These are phyloP conservation scores for Penicillium bialowiezense DNA, from an alignment of 495 filamentous ascomycete species.

Conservation along the genomic window DNA sequence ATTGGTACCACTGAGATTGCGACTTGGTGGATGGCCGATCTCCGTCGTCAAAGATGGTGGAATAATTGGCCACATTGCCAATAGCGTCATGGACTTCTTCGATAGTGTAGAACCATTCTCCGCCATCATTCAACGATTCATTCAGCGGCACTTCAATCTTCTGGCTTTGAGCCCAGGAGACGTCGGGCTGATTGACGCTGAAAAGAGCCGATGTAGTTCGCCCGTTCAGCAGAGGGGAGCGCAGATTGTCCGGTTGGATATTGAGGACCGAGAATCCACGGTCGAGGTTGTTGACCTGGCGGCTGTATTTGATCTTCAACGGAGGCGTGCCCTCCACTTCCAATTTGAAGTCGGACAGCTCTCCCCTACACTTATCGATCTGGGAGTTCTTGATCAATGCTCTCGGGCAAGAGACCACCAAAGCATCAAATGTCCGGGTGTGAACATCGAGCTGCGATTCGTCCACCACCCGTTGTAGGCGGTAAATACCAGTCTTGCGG, in stretches of 20 bases:
- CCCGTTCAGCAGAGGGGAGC: constrained; percentile 65
- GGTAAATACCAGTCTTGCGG: constrained; percentile 83
- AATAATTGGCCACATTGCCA: constrained; percentile 83
- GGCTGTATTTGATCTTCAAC: constrained; percentile 87
- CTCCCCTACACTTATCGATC: constrained; percentile 71
- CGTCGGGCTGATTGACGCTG: constrained; percentile 50
- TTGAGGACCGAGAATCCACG: constrained; percentile 80
- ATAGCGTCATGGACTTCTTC: constrained; percentile 88
- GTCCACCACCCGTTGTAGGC: constrained; percentile 79
- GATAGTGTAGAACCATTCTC: constrained; percentile 83
- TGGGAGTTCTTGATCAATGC: constrained; percentile 64
- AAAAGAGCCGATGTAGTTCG: constrained; percentile 54
- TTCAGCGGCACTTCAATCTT: constrained; percentile 76
- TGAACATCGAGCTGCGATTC: constrained; percentile 92
- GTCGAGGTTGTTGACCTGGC: constrained; percentile 72
- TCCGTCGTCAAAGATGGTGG: constrained; percentile 51
- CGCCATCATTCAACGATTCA: constrained; percentile 74
- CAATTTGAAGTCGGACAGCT: constrained; percentile 79
- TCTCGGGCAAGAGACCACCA: constrained; percentile 80
- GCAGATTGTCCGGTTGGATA: constrained; percentile 83
- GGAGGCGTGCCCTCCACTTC: constrained; percentile 86
- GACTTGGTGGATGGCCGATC: constrained; percentile 56
- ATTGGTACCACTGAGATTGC: constrained; percentile 70
- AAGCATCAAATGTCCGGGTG: constrained; percentile 64
- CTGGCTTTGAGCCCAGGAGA: constrained; percentile 78